These are phyloP conservation scores for Nicotiana tomentosiformis DNA, from an alignment of 257 asterid species.

Conservation along the genomic window DNA sequence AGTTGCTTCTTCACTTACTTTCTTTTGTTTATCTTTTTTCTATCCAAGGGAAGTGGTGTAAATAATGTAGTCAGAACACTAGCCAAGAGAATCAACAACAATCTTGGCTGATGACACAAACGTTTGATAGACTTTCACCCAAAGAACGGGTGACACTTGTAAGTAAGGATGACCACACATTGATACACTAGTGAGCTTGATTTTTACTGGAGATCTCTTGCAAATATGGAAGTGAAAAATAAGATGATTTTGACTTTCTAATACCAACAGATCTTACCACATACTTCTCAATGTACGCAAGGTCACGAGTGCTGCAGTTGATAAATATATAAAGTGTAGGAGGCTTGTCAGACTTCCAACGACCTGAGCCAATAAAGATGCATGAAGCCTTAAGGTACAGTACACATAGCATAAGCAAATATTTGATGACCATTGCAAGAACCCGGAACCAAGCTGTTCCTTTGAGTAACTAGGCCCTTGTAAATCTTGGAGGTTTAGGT, in stretches of 20 bases:
- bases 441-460: not conserved
- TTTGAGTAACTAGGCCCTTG: not conserved
- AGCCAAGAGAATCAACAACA: not conserved
- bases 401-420: not conserved
- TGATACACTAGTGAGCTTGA: not conserved
- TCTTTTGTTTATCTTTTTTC: not conserved
- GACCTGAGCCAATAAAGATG: slow-evolving; percentile 40
- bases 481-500: not conserved
- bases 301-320: slow-evolving; percentile 82
- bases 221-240: not conserved
- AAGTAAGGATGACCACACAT: not conserved
- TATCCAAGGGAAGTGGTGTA: not conserved
- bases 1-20: not conserved
- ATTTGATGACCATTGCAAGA: not conserved
- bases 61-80: not conserved
- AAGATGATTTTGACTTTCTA: not conserved
- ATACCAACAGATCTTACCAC: slow-evolving; percentile 58
- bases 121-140: not conserved
- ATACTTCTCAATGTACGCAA: slow-evolving; percentile 74
- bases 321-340: slow-evolving; percentile 82
- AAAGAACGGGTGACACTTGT: not conserved
- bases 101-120: not conserved
- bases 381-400: not conserved
- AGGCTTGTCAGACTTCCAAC: slow-evolving; percentile 80
- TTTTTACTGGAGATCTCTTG: not conserved